These are phyloP conservation scores for Trichoderma sp. DNA, from an alignment of 2,329 filamentous ascomycete genomes.

Conservation along the genomic window DNA sequence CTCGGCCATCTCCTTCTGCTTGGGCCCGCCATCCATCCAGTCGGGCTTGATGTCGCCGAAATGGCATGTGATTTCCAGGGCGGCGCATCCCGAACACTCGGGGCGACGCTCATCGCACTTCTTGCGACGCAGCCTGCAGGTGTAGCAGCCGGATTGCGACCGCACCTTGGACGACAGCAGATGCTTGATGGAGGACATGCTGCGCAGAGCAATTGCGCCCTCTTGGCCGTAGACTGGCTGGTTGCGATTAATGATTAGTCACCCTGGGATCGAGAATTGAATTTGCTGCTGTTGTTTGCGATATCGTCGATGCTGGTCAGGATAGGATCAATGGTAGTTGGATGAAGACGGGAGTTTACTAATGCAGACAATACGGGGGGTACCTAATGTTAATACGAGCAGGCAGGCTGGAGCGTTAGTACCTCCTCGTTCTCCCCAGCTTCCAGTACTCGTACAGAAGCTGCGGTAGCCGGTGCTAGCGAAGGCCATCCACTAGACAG, in stretches of 20 bases:
- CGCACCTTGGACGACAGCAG: slow-evolving; percentile 28
- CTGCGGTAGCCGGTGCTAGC: not conserved
- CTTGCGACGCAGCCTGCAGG: slow-evolving; percentile 58
- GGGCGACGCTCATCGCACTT: slow-evolving; percentile 57
- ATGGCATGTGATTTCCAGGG: slow-evolving; percentile 56
- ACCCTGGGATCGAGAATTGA: not conserved
- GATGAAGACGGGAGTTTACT: slow-evolving; percentile 9
- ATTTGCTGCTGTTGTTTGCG: not conserved
- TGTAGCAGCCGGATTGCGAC: slow-evolving; percentile 55
- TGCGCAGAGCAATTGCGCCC: not conserved
- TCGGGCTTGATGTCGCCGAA: slow-evolving; percentile 52
- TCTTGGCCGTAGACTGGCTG: not conserved
- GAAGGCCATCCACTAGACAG: not conserved
- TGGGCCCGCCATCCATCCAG: slow-evolving; percentile 55
- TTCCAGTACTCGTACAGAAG: not conserved
- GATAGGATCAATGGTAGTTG: not conserved
- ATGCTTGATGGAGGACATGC: slow-evolving; percentile 16
- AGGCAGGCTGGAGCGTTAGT: not conserved
- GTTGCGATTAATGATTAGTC: not conserved
- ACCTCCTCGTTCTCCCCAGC: not conserved
- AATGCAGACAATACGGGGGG: slow-evolving; percentile 4
- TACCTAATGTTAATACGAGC: not conserved
- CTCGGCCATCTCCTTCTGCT: slow-evolving; percentile 51
- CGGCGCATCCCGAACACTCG: slow-evolving; percentile 48
- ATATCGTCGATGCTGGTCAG: not conserved